Conservation (phyloP, 805 yeast species). For the Yarrowia sp. region DNA sequence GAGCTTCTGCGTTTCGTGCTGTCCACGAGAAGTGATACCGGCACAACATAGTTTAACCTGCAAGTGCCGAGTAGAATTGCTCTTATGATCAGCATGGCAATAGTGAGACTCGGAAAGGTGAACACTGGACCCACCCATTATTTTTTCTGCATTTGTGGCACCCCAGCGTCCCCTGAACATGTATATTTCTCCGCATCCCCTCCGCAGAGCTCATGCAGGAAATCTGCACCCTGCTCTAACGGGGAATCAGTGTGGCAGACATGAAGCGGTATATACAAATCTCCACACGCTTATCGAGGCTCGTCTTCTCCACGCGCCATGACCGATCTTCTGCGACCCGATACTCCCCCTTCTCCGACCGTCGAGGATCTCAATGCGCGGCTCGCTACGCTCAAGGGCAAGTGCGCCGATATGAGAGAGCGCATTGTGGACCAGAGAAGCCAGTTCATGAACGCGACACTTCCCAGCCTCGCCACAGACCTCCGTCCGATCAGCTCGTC, state of each 20-base stretch:
- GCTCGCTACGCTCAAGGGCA: background rate
- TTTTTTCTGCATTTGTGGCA: background rate
- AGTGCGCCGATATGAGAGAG: background rate
- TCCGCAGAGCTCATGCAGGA: conserved; percentile 5
- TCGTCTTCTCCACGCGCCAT: background rate
- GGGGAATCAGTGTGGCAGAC: conserved; percentile 10
- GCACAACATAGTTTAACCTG: too few relatives aligned
- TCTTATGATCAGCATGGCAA: too few relatives aligned
- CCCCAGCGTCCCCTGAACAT: too few relatives aligned
- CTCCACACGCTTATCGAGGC: too few relatives aligned
- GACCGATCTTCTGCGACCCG: background rate
- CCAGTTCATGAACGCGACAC: conserved; percentile 11
- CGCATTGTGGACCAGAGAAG: background rate
- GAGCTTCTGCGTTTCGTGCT: too few relatives aligned
- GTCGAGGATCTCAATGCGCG: background rate
- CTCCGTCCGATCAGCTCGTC: background rate
- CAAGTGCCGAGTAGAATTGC: too few relatives aligned
- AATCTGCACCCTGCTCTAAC: background rate
- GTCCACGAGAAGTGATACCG: too few relatives aligned
- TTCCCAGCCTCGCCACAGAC: background rate
- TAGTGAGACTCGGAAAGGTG: too few relatives aligned
- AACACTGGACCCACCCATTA: too few relatives aligned
- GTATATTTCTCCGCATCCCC: conserved; percentile 1
- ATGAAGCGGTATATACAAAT: background rate
- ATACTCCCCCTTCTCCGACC: background rate